Percentiles rank a stretch among this genome's conserved stretches.
Evolutionary conservation across 1,139 yeast genomes (phyloP).

Genomic region (Yamadazyma mexicana): DNA sequence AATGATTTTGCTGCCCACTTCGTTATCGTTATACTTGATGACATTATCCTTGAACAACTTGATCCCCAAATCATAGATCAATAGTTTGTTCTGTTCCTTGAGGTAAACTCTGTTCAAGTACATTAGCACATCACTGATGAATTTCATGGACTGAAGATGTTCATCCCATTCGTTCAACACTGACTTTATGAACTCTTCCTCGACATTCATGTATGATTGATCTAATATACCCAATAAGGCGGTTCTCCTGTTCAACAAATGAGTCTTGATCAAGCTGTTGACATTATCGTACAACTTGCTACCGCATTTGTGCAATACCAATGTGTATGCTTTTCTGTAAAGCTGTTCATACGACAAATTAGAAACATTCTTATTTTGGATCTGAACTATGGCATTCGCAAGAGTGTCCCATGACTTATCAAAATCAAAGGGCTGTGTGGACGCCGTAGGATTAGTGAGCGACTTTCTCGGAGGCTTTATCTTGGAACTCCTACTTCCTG

Average conservation of each 20-base stretch:
- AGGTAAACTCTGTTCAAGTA: slow-evolving; percentile 85
- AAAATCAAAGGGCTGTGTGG: slow-evolving; percentile 50
- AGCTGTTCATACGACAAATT: slow-evolving; percentile 80
- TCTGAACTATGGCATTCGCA: slow-evolving; percentile 73
- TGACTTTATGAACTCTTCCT: slow-evolving; percentile 44
- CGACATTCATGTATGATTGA: slow-evolving; percentile 5
- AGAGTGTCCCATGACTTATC: slow-evolving; percentile 71
- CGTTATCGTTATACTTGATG: slow-evolving; percentile 41
- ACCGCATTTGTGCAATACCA: slow-evolving; percentile 77
- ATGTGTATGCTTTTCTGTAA: slow-evolving; percentile 76
- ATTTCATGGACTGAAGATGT: slow-evolving; percentile 71
- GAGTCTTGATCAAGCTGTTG: slow-evolving; percentile 47
- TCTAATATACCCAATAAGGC: slow-evolving; percentile 19
- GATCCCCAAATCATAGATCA: slow-evolving; percentile 76
- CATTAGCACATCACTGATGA: slow-evolving; percentile 84
- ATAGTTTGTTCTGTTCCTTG: slow-evolving; percentile 64
- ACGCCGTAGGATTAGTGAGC: slow-evolving; percentile 20
- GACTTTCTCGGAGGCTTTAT: slow-evolving; percentile 75
- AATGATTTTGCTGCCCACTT: slow-evolving; percentile 53
- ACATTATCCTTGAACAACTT: slow-evolving; percentile 52
- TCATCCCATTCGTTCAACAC: slow-evolving; percentile 69
- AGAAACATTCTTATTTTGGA: slow-evolving; percentile 73
- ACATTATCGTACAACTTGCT: slow-evolving; percentile 67
- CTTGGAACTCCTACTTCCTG: slow-evolving; percentile 52
- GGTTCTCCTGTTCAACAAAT: slow-evolving; percentile 40